Evolutionary conservation across 371 early-diverging fungal species (phyloP).

Genomic region (Thermomucor indicae-seudaticae): DNA sequence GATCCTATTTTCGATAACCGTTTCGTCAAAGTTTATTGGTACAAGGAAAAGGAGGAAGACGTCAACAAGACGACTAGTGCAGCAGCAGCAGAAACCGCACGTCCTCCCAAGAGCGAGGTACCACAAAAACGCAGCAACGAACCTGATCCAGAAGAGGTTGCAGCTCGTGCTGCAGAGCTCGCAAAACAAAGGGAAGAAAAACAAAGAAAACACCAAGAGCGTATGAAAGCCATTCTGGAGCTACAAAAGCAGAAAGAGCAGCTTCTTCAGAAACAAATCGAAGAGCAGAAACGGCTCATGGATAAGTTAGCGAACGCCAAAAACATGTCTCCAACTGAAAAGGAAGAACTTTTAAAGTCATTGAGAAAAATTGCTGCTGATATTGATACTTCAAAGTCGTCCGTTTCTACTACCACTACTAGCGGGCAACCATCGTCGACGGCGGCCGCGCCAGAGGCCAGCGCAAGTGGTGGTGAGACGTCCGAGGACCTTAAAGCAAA

Average conservation of each 20-base stretch:
- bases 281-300: conserved; percentile 53
- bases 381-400: conserved; percentile 19
- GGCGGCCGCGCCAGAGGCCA: background rate
- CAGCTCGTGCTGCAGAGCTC: conserved; percentile 31
- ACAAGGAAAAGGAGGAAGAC: conserved; percentile 5
- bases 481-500: conserved; percentile 44
- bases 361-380: conserved; percentile 31
- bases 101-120: background rate
- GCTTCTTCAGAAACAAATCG: conserved; percentile 51
- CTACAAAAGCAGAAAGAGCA: conserved; percentile 55
- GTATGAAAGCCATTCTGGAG: conserved; percentile 50
- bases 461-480: background rate
- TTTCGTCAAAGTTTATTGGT: conserved; percentile 80
- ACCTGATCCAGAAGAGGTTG: conserved; percentile 38
- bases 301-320: conserved; percentile 47
- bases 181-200: conserved; percentile 29
- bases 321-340: conserved; percentile 47
- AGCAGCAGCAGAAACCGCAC: conserved; percentile 10
- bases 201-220: conserved; percentile 44
- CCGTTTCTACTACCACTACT: conserved; percentile 11
- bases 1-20: conserved; percentile 86
- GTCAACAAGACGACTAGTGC: conserved; percentile 6
- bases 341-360: conserved; percentile 43
- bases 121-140: conserved; percentile 13
- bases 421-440: conserved; percentile 9